Base-by-base conservation (phyloP, 2,329 filamentous ascomycete genomes). In the Gyromitra esculenta region DNA sequence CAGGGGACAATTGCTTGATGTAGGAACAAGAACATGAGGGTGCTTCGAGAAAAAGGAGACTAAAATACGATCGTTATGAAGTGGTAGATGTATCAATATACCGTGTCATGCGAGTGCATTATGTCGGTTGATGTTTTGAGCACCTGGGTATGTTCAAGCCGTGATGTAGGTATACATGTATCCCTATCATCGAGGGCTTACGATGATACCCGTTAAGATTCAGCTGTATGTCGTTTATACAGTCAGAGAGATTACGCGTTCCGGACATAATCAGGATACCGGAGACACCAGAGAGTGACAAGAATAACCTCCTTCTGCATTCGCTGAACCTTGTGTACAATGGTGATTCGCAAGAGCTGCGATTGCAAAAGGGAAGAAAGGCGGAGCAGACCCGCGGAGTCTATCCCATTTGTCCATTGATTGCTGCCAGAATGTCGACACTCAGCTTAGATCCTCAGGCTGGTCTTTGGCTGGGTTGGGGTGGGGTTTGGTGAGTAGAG, bases 241-340 rank as follows among this genome's bases (percentile, higher is more conserved):
- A 41, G 21, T 59, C n/a, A 50, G 59, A 43, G 63, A 65, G 65
- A 71, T 75, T 75, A 70, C 72, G 66, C 65, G 72, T 70, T 60
- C 57, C 31, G 43, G 48, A 39, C 72, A 59, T 59, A 59, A 71
- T 71, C 59, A 70, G 50, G 50, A 75, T 65, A 41, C 59, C 48
- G 35, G 70, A 71, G 66, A 66, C 65, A 52, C 71, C 71, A 69
- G 43, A 56, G 54, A 74, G 21, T 68, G 64, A 67, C 50, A 21
- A 56, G 18, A 67, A 67, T 67, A 57, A 43, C 64, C 48, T 56
- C 66, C 66, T 69, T 60, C 66, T 60, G 31, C 39, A 39, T 69
- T 69, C 43, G 66, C 43, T 31, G n/a, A 50, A 69, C 54, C 41
- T 69, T 69, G 66, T 69, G 66, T 60, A 52, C 54, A 39, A 5